Evolutionary conservation across 805 yeast genomes (phyloP).

Genomic region (Candida dendrica): DNA sequence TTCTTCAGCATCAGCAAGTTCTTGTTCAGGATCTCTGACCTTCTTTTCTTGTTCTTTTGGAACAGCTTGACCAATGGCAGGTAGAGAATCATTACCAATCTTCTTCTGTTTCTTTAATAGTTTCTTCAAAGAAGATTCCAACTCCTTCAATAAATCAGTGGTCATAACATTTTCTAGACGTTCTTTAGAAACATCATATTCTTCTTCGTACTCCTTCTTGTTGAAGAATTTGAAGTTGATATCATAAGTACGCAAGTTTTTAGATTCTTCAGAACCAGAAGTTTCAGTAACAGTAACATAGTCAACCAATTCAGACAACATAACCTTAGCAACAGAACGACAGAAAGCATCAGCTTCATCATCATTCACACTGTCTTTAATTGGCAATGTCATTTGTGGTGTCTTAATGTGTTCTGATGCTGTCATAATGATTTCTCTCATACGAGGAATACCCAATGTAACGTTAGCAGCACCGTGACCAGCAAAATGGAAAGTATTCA

Average conservation of each 20-base stretch:
- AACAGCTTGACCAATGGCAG: constrained; percentile 66
- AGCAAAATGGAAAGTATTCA: constrained; percentile 95
- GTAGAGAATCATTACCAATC: constrained; percentile 39
- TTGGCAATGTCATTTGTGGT: constrained; percentile 97
- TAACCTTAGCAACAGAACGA: constrained; percentile 78
- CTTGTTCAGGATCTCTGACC: not conserved
- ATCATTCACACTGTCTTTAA: constrained; percentile 71
- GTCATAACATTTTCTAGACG: constrained; percentile 68
- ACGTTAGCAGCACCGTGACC: constrained; percentile 99
- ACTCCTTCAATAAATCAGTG: constrained; percentile 53
- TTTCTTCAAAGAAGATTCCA: constrained; percentile 69
- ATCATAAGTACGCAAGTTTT: constrained; percentile 59
- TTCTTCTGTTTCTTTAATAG: constrained; percentile 79
- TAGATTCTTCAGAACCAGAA: constrained; percentile 50
- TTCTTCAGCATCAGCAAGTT: constrained; percentile 36
- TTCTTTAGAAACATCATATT: constrained; percentile 80
- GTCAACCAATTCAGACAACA: constrained; percentile 84
- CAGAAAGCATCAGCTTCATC: constrained; percentile 89
- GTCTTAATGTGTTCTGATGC: constrained; percentile 93
- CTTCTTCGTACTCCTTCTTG: constrained; percentile 68
- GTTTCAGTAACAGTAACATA: constrained; percentile 82
- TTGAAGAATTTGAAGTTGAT: constrained; percentile 73
- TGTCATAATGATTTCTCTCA: constrained; percentile 99
- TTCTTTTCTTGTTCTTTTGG: constrained; percentile 41
- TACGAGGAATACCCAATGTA: constrained; percentile 98